These are phyloP conservation scores for Venturia pyrina DNA, from an alignment of 2,329 filamentous ascomycete genomes.

Conservation along the genomic window DNA sequence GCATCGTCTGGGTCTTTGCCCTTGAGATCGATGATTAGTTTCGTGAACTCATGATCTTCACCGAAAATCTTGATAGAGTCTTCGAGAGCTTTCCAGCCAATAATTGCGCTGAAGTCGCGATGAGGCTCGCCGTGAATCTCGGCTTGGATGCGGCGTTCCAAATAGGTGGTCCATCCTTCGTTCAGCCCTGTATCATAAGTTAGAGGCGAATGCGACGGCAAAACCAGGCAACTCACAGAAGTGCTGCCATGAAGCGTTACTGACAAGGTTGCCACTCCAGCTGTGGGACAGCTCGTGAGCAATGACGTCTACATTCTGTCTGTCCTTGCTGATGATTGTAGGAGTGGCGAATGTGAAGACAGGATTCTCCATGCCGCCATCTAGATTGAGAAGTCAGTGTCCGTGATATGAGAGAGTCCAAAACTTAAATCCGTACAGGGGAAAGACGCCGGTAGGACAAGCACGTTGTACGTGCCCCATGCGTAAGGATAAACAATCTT, in stretches of 20 bases:
- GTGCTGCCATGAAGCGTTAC: slow-evolving; percentile 72
- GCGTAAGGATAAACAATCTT: slow-evolving; percentile 73
- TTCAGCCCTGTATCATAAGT: slow-evolving; percentile 49
- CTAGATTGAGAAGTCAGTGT: neutral
- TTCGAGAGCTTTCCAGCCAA: slow-evolving; percentile 84
- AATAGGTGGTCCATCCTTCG: slow-evolving; percentile 87
- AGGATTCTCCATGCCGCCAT: slow-evolving; percentile 70
- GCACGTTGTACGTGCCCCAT: slow-evolving; percentile 92
- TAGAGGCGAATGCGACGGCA: neutral
- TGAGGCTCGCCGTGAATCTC: slow-evolving; percentile 72
- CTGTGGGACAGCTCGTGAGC: slow-evolving; percentile 70
- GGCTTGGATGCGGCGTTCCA: slow-evolving; percentile 75
- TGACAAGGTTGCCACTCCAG: slow-evolving; percentile 84
- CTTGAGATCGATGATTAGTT: slow-evolving; percentile 76
- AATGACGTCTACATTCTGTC: slow-evolving; percentile 89
- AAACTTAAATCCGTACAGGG: slow-evolving; percentile 39
- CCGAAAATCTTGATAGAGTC: slow-evolving; percentile 74
- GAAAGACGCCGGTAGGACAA: slow-evolving; percentile 83
- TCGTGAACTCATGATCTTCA: slow-evolving; percentile 82
- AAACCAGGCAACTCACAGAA: slow-evolving; percentile 35
- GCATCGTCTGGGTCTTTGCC: slow-evolving; percentile 92
- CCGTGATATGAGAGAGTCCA: neutral
- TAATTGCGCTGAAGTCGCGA: slow-evolving; percentile 89
- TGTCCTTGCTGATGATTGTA: slow-evolving; percentile 75
- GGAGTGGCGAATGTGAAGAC: slow-evolving; percentile 93